Base-by-base conservation (phyloP, 306 rosid species). In the Lathyrus aphaca region DNA sequence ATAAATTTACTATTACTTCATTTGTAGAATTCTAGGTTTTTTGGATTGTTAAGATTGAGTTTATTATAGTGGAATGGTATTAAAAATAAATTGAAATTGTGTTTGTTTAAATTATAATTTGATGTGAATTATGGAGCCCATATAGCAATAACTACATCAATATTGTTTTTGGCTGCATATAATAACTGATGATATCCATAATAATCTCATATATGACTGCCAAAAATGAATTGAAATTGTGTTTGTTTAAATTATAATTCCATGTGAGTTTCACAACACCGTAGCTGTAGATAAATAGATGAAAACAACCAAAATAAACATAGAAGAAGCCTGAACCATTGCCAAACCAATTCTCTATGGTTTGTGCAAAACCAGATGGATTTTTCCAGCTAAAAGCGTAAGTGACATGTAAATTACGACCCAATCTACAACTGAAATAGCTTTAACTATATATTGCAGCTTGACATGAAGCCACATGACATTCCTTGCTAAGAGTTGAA, bases 261-360 rank as follows among this genome's bases (percentile, higher is more conserved):
- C n/a, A n/a, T n/a, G n/a, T n/a, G n/a, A n/a, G n/a, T n/a, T n/a
- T n/a, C n/a, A n/a, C n/a, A n/a, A n/a, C n/a, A n/a, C n/a, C n/a
- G n/a, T n/a, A n/a, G n/a, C n/a, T n/a, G n/a, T n/a, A 71, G 96
- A 69, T 69, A 94, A 77, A 85, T 90, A 94, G 64, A 94, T 75
- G 74, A 87, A 76, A 74, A 94, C 66, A 40, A 97, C 95, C 83
- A 91, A 73, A 71, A 94, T 87, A 88, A 90, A 94, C 84, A 90
- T 59, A 64, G 98, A 94, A 66, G 96, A 87, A 94, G 59, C 83
- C 80, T 39, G 86, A 79, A 79, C 91, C 89, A 60, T 86, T 85
- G 57, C 98, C 98, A 74, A 94, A 88, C 98, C 98, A 94, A 62
- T 60, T 81, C 82, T 72, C 88, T 70, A 94, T 84, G 71, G 96